Base-by-base conservation (phyloP, 345 rosid genomes). In the Gossypium mustelinum region DNA sequence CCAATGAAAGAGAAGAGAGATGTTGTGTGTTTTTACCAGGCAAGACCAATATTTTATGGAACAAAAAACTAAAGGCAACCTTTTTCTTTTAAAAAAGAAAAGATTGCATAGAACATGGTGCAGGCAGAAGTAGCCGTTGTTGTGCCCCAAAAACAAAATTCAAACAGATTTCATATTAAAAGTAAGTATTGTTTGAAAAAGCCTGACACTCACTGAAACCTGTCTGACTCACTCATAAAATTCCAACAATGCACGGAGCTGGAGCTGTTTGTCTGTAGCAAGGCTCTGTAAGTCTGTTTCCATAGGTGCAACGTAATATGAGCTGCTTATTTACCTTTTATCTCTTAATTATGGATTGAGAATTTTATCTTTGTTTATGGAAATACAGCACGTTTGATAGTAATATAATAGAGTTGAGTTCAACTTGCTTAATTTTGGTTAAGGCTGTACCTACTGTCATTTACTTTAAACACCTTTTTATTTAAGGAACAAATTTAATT, bases 1-100 rank as follows among this genome's bases (percentile, higher is more conserved):
- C 69, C 67, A 82, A 84, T 80, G 70, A 80, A 5, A 34, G 7
- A 34, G 41, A 34, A 34, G 41, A 34, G 41, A 34, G 41, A 34
- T 34, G 41, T 1, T 34, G 7, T 34, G 41, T 34, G 41, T 34
- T 34, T 5, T 34, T 34, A 34, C 7, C 41, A 34, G 41, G 41
- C 41, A 48, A 48, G 14, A 48, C 14, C 52, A 48, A 48, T 12
- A 48, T 48, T 48, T 48, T 48, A 48, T 48, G 52, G 52, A 48
- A 48, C 17, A 48, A 48, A 48, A 34, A 11, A 11, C 52, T 11
- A 48, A 10, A 48, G 52, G 14, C 52, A 48, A 48, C 17, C 4
- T 48, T 12, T 48, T 48, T 48, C 52, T 48, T 48, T 48, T 10
- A 48, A 48, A 48, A 48, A 48, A 11, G 41, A 34, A 34, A 34